phyloP scores from a whole-genome alignment of 2,329 filamentous ascomycete genomes.

The Cercospora nicotianae region DNA sequence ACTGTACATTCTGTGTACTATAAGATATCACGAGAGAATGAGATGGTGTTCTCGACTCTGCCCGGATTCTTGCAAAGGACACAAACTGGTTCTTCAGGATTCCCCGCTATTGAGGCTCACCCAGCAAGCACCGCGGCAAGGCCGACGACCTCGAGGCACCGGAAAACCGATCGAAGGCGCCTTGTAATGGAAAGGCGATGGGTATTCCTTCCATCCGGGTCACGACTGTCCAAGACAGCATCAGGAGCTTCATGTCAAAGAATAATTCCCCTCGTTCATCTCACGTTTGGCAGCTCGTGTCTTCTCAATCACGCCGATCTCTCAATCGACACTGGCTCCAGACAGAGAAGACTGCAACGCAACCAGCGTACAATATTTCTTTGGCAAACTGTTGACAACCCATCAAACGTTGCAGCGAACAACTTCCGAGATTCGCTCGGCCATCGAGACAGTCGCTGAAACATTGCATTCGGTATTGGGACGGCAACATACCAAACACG shows the following conservation, averaged over 20 bases:
- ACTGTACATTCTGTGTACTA: background rate
- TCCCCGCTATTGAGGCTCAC: background rate
- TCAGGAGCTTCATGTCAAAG: background rate
- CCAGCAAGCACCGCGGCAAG: background rate
- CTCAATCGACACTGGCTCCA: too few relatives aligned
- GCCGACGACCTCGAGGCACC: background rate
- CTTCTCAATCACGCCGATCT: background rate
- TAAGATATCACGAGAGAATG: background rate
- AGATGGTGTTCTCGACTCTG: background rate
- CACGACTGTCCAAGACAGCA: background rate
- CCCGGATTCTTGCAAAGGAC: background rate
- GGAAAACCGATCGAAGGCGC: too few relatives aligned
- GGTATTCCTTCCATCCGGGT: background rate
- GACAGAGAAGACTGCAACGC: background rate
- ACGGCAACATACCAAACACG: background rate
- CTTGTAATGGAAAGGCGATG: background rate
- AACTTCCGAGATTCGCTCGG: background rate
- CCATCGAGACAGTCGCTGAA: background rate
- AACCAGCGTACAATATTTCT: too few relatives aligned
- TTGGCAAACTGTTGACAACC: background rate
- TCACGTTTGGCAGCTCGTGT: background rate
- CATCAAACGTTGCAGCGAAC: background rate
- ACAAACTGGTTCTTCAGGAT: background rate
- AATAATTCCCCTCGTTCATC: background rate
- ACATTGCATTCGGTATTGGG: background rate